Evolutionary conservation across 2,329 filamentous ascomycete species (phyloP).

Genomic region (Neocatenulostroma microsporum): DNA sequence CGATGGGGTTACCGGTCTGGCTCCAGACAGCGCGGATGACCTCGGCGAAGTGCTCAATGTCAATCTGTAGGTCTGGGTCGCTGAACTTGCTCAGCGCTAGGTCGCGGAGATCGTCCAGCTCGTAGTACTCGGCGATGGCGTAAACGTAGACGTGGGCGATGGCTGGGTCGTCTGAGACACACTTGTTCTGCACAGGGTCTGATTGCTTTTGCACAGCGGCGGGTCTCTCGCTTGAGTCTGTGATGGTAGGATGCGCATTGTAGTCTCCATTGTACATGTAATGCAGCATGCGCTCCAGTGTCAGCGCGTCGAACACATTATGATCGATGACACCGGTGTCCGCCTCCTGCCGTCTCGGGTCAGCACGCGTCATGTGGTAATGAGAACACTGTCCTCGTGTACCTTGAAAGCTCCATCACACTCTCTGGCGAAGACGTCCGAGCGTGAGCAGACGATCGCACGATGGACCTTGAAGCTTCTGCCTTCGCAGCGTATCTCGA

Average conservation of each 20-base stretch:
- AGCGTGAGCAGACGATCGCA: slow-evolving; percentile 11
- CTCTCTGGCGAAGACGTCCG: slow-evolving; percentile 8
- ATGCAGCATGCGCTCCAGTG: slow-evolving; percentile 12
- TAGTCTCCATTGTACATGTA: slow-evolving; percentile 15
- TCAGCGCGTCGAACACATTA: slow-evolving; percentile 7
- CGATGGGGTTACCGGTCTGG: not conserved
- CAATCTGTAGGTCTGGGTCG: not conserved
- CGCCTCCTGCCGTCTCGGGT: slow-evolving; percentile 3
- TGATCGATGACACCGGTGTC: slow-evolving; percentile 8
- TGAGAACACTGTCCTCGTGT: not conserved
- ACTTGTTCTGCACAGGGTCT: no score
- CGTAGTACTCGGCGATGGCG: slow-evolving; percentile 10
- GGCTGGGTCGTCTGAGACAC: not conserved
- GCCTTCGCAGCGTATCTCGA: slow-evolving; percentile 12
- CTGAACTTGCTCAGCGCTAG: slow-evolving; percentile 9
- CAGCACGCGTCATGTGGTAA: not conserved
- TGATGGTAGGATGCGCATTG: no score
- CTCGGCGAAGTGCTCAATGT: slow-evolving; percentile 5
- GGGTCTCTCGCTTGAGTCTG: no score
- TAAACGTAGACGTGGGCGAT: slow-evolving; percentile 10
- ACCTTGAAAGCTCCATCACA: slow-evolving; percentile 8
- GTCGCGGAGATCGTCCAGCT: slow-evolving; percentile 7
- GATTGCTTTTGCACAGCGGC: no score
- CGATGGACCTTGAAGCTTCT: slow-evolving; percentile 10
- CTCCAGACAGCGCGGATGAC: slow-evolving; percentile 2